Base-by-base conservation (phyloP, 2,329 filamentous ascomycete species). In the Trichoderma simmonsii region DNA sequence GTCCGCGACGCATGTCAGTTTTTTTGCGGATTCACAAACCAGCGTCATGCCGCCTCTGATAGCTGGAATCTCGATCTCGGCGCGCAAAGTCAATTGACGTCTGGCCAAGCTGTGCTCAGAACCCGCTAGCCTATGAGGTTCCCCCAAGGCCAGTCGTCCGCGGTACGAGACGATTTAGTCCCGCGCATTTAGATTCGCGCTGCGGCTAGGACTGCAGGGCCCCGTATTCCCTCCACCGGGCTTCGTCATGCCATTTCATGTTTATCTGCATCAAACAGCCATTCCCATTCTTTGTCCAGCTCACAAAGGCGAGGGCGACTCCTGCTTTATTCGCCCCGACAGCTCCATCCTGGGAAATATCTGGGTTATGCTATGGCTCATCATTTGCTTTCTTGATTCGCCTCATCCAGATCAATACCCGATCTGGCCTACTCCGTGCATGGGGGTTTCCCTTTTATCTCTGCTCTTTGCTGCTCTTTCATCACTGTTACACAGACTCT, bases 21-120 rank as follows among this genome's bases (percentile, higher is more conserved):
- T 30, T 57, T 62, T 56, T 30, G 39, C 59, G 60, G 32, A 48
- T 70, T 69, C 28, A 61, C 66, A 18, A 70, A 18, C 28, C 60
- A 28, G 60, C 68, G 68, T 70, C 68, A 70, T 64, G 36, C 57
- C 39, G 34, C 15, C 26, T 71, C 51, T 51, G 62, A 54, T 28
- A 34, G 69, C 69, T 61, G 54, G 51, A 63, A 72, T 72, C 71
- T 70, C 71, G 71, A 72, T 72, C 64, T 70, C 21, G 66, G 57
- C 26, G 66, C 28, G 57, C 66, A 70, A 70, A 48, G 71, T 70
- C 71, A 72, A 72, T 72, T 70, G 56, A 63, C 57, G 39, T 36
- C 57, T 30, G 24, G 54, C 54, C 65, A 43, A 8, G 15, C 66
- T 34, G 66, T 34, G 56, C 57, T 36, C 66, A 61, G 4, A 4